A percentile compares a stretch with the other conserved stretches of the same genome.
Conservation (phyloP, 495 filamentous ascomycete species). For the Annulohypoxylon stygium region DNA sequence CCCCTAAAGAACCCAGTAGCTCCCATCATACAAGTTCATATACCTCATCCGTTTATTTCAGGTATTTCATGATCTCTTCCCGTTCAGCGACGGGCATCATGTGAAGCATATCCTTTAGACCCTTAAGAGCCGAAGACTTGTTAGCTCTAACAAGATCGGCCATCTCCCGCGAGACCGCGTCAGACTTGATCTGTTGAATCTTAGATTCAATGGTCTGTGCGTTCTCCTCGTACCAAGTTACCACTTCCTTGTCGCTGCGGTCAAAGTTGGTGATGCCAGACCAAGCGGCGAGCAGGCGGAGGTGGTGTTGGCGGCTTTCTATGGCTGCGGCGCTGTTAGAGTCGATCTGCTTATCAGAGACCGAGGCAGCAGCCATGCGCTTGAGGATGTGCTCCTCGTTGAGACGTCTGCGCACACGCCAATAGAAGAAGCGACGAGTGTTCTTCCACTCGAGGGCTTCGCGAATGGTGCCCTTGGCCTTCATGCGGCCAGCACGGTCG, state of each 20-base stretch:
- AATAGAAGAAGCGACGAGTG: conserved; percentile 99
- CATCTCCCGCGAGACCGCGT: conserved; percentile 82
- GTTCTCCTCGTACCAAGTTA: conserved; percentile 98
- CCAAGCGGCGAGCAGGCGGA: conserved; percentile 82
- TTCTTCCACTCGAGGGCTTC: conserved; percentile 85
- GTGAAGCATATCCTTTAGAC: conserved; percentile 84
- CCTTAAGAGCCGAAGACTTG: conserved; percentile 75
- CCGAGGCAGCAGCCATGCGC: conserved; percentile 75
- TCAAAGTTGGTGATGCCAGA: conserved; percentile 78
- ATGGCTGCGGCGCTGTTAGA: conserved; percentile 59
- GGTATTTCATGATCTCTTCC: conserved; percentile 83
- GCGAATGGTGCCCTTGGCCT: conserved; percentile 95
- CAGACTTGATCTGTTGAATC: conserved; percentile 82
- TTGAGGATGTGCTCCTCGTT: conserved; percentile 97
- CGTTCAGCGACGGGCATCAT: conserved; percentile 90
- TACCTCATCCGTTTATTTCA: conserved; percentile 55
- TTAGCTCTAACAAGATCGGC: conserved; percentile 79
- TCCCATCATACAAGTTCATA: not conserved
- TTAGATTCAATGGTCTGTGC: conserved; percentile 81
- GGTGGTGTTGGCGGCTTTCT: conserved; percentile 69
- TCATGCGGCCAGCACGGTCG: conserved; percentile 96
- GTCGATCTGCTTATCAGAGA: conserved; percentile 51
- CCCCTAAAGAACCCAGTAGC: not conserved
- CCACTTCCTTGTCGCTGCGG: conserved; percentile 82
- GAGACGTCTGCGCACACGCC: conserved; percentile 95